phyloP scores from a whole-genome alignment of 805 yeast genomes.

The Schwanniomyces sp. region DNA sequence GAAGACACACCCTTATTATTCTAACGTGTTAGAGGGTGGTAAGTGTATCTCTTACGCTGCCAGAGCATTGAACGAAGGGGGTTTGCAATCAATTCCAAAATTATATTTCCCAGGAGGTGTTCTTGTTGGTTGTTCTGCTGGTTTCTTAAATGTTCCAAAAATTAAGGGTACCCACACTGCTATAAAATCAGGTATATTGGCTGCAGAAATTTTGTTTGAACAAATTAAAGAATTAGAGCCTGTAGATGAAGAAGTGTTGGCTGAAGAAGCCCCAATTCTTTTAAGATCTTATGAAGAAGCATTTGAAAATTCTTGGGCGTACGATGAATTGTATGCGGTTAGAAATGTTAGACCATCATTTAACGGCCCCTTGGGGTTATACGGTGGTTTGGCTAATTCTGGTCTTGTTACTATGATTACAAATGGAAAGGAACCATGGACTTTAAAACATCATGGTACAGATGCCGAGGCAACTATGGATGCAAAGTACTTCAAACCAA shows the following conservation, averaged over 20 bases:
- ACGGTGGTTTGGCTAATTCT: conserved; percentile 81
- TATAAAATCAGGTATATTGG: conserved; percentile 91
- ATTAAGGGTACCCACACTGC: conserved; percentile 98
- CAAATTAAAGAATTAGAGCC: conserved; percentile 42
- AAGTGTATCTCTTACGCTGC: conserved; percentile 94
- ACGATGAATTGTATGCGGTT: conserved; percentile 77
- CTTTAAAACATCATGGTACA: conserved; percentile 65
- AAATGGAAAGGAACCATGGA: conserved; percentile 85
- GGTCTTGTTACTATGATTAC: conserved; percentile 81
- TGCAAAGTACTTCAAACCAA: conserved; percentile 67
- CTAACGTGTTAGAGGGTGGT: conserved; percentile 76
- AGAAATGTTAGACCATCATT: conserved; percentile 94
- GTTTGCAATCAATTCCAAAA: conserved; percentile 88
- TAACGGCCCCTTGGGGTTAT: conserved; percentile 67
- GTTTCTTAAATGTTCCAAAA: conserved; percentile 95
- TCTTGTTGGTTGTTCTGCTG: conserved; percentile 93
- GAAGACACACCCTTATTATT: conserved; percentile 89
- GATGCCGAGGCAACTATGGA: conserved; percentile 72
- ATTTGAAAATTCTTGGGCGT: conserved; percentile 79
- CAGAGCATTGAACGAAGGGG: conserved; percentile 96
- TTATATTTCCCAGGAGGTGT: conserved; percentile 95
- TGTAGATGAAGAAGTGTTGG: conserved; percentile 44
- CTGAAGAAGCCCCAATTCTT: conserved; percentile 36
- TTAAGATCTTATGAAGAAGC: conserved; percentile 61
- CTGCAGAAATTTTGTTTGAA: conserved; percentile 79